Evolutionary conservation across 2,329 filamentous ascomycete species (phyloP).

Genomic region (Ophiostoma sp.): DNA sequence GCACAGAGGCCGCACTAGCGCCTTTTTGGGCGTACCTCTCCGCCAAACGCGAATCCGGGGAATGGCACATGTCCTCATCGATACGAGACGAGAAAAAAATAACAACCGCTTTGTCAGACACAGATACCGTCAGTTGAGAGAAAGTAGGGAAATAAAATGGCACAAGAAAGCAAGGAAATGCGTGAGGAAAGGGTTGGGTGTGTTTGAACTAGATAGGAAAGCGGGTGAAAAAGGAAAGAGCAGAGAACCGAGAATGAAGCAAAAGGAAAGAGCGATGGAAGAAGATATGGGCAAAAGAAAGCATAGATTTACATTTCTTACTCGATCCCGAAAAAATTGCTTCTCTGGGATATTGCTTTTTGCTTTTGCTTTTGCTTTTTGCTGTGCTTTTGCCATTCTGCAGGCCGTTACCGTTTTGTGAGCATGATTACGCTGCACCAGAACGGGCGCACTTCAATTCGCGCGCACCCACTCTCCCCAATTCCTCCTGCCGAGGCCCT

Average conservation of each 20-base stretch:
- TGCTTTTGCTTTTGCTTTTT: background rate
- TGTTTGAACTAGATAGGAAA: background rate
- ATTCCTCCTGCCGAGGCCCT: slow-evolving; percentile 26
- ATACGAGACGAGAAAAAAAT: background rate
- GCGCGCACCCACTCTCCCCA: background rate
- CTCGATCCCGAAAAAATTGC: background rate
- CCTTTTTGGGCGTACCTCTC: background rate
- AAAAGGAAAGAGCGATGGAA: background rate
- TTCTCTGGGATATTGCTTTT: background rate
- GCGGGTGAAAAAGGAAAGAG: background rate
- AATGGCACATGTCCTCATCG: background rate
- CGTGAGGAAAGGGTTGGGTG: background rate
- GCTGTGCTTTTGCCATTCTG: background rate
- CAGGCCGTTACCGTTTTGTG: background rate
- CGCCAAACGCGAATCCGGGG: background rate
- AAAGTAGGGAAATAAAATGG: background rate
- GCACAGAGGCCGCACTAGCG: slow-evolving; percentile 6
- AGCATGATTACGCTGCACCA: background rate
- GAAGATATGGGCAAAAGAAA: background rate
- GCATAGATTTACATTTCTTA: background rate
- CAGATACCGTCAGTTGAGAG: background rate
- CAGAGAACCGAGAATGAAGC: no score
- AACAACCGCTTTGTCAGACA: no score
- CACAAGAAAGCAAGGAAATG: background rate
- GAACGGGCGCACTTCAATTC: background rate